Conservation (phyloP, 768 basidiomycete species). For the Trametes villosa region DNA sequence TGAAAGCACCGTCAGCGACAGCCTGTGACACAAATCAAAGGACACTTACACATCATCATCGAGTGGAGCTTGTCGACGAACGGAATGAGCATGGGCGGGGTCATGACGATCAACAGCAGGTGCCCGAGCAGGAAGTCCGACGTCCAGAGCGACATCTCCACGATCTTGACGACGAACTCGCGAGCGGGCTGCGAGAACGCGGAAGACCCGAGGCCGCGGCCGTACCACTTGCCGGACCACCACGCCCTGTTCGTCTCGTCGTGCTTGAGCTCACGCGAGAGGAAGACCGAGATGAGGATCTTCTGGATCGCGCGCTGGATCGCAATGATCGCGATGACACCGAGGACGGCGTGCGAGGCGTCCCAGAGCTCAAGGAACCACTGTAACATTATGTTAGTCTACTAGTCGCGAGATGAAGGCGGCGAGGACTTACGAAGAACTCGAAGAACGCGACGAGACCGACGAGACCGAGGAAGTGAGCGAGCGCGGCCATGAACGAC, state of each 20-base stretch:
- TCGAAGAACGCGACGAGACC: conserved; percentile 92
- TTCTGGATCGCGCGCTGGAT: conserved; percentile 95
- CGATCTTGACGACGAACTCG: conserved; percentile 97
- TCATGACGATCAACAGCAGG: conserved; percentile 84
- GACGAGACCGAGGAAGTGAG: conserved; percentile 80
- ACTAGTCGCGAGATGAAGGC: conserved; percentile 13
- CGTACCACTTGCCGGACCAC: conserved; percentile 99
- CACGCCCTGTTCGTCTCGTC: conserved; percentile 98
- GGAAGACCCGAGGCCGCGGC: conserved; percentile 87
- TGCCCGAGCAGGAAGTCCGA: conserved; percentile 92
- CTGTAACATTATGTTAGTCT: conserved; percentile 42
- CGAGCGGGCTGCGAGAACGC: conserved; percentile 95
- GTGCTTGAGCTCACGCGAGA: conserved; percentile 97
- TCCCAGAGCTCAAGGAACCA: conserved; percentile 99
- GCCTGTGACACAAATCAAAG: conserved; percentile 13
- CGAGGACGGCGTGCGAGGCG: conserved; percentile 93
- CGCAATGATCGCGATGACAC: conserved; percentile 85
- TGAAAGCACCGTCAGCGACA: conserved; percentile 34
- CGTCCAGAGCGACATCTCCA: conserved; percentile 96
- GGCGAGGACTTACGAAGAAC: conserved; percentile 78
- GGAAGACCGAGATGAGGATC: conserved; percentile 90
- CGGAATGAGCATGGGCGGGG: conserved; percentile 83
- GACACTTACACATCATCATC: conserved; percentile 82
- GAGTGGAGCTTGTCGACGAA: conserved; percentile 90
- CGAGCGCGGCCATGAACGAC: conserved; percentile 89